Conservation (phyloP, 768 basidiomycete species). For the Cantharellus anzutake region DNA sequence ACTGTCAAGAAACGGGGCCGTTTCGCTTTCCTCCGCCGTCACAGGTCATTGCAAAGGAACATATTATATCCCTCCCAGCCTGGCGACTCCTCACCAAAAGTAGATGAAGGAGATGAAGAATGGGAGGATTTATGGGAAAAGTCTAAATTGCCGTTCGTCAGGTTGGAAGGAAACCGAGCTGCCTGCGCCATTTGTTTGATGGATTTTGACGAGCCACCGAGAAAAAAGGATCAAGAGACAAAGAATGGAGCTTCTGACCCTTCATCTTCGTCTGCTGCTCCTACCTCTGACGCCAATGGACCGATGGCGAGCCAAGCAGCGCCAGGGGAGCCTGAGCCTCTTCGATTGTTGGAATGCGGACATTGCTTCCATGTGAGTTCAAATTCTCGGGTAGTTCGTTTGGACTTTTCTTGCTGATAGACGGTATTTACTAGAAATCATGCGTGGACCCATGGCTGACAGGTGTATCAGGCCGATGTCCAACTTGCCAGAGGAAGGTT, state of each 20-base stretch:
- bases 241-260: neutral
- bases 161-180: constrained; percentile 65
- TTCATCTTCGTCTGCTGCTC: neutral
- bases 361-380: constrained; percentile 77
- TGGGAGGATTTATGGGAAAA: constrained; percentile 56
- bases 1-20: neutral
- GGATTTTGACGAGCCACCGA: constrained; percentile 59
- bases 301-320: constrained; percentile 7
- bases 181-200: constrained; percentile 69
- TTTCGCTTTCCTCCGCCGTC: neutral
- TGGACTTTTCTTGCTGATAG: constrained; percentile 1
- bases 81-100: too few relatives aligned
- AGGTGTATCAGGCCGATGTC: constrained; percentile 73
- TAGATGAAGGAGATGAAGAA: constrained; percentile 18
- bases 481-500: constrained; percentile 64
- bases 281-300: neutral
- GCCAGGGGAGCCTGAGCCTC: constrained; percentile 33
- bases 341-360: constrained; percentile 57
- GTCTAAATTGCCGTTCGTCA: constrained; percentile 60
- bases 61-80: too few relatives aligned
- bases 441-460: constrained; percentile 82
- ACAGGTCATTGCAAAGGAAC: neutral
- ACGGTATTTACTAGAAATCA: constrained; percentile 41
- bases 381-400: neutral
- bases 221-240: constrained; percentile 3